phyloP scores from a whole-genome alignment of 2,329 filamentous ascomycete species.

The Aureobasidium mangrovei region DNA sequence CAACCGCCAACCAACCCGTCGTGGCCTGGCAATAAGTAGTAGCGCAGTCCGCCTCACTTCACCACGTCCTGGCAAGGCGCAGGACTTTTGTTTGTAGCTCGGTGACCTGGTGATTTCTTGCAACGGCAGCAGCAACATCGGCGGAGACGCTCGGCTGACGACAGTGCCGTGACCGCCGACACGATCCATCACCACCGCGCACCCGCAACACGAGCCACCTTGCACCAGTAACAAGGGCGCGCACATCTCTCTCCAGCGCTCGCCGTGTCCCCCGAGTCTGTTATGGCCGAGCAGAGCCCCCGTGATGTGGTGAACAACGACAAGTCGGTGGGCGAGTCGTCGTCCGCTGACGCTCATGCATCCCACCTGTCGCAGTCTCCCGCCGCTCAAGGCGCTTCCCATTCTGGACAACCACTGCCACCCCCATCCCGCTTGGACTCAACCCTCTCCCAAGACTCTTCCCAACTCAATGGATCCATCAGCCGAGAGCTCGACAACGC shows the following conservation, averaged over 20 bases:
- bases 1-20: not conserved
- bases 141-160: not conserved
- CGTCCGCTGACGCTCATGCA: conserved; percentile 57
- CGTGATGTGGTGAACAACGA: conserved; percentile 65
- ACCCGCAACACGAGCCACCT: conserved; percentile 2
- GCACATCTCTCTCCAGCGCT: conserved; percentile 1
- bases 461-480: conserved; percentile 2
- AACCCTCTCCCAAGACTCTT: conserved; percentile 16
- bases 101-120: too few relatives aligned
- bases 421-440: not conserved
- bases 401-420: conserved; percentile 19
- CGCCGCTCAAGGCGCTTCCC: conserved; percentile 41
- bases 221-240: not conserved
- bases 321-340: conserved; percentile 56
- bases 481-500: conserved; percentile 7
- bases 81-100: not conserved
- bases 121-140: not conserved
- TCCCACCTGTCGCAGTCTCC: conserved; percentile 41
- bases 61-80: not conserved
- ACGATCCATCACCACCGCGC: not conserved
- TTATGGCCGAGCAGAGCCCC: conserved; percentile 64
- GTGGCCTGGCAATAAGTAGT: not conserved
- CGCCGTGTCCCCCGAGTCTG: conserved; percentile 38
- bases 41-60: not conserved
- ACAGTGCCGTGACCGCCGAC: not conserved